phyloP scores from a whole-genome alignment of 1,139 yeast species.

The Hemisphaericaspora subhashii region DNA sequence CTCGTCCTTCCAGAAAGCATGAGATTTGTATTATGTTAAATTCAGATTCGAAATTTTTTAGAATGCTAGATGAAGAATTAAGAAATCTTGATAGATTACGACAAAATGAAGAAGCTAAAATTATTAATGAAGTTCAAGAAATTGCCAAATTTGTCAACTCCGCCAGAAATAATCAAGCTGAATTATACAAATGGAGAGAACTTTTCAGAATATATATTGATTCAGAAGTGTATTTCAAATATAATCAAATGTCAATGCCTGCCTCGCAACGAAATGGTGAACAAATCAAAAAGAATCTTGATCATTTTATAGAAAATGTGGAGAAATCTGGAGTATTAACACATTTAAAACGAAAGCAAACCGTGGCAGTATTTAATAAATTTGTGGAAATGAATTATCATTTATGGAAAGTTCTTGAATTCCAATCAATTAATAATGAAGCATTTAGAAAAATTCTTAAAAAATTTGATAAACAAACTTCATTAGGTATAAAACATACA shows the following conservation, averaged over 20 bases:
- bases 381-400: conserved; percentile 57
- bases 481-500: conserved; percentile 47
- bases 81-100: conserved; percentile 49
- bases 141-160: conserved; percentile 31
- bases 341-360: conserved; percentile 50
- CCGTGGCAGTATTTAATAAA: conserved; percentile 46
- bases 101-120: conserved; percentile 42
- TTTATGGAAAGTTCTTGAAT: conserved; percentile 57
- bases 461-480: conserved; percentile 73
- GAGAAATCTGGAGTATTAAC: conserved; percentile 39
- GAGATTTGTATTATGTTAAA: conserved; percentile 41
- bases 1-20: conserved; percentile 9
- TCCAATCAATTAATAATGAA: conserved; percentile 60
- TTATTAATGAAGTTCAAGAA: conserved; percentile 43
- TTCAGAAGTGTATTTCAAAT: conserved; percentile 62
- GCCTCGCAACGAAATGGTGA: conserved; percentile 41
- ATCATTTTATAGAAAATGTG: conserved; percentile 45
- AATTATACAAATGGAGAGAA: conserved; percentile 71
- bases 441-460: conserved; percentile 70
- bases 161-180: conserved; percentile 39
- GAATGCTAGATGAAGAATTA: conserved; percentile 57
- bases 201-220: conserved; percentile 65
- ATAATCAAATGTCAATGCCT: conserved; percentile 43
- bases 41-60: conserved; percentile 54
- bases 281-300: conserved; percentile 41